These are phyloP conservation scores for Caryopteris hybrid DNA, from an alignment of 305 asterid genomes.

Conservation along the genomic window DNA sequence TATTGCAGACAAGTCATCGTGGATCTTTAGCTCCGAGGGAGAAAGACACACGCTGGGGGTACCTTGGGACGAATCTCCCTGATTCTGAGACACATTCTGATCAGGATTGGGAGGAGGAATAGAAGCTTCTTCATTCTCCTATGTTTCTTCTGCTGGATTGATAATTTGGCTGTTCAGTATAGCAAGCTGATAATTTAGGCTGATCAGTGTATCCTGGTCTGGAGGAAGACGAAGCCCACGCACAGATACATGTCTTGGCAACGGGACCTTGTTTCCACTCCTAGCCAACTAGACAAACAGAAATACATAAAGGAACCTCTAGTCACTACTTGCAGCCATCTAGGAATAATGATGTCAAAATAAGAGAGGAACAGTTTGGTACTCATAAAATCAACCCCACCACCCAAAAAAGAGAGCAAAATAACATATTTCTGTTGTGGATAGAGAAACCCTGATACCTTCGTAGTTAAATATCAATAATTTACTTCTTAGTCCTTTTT, in stretches of 20 bases:
- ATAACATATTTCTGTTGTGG: too few relatives aligned
- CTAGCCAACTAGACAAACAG: constrained; percentile 84
- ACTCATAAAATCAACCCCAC: too few relatives aligned
- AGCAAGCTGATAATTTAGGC: constrained; percentile 83
- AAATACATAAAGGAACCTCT: too few relatives aligned
- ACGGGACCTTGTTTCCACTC: constrained; percentile 69
- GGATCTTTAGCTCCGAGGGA: constrained; percentile 54
- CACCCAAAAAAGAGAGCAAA: too few relatives aligned
- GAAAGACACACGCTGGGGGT: constrained; percentile 62
- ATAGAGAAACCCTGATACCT: too few relatives aligned
- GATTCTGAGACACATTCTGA: constrained; percentile 40
- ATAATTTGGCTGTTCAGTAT: constrained; percentile 45
- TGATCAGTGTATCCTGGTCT: constrained; percentile 65
- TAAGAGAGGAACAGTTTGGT: too few relatives aligned
- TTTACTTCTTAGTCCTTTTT: too few relatives aligned
- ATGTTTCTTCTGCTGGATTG: constrained; percentile 70
- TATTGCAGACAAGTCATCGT: constrained; percentile 20
- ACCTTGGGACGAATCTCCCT: constrained; percentile 43
- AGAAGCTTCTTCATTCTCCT: constrained; percentile 60
- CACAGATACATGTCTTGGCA: constrained; percentile 59
- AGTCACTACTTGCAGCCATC: too few relatives aligned
- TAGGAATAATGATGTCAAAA: too few relatives aligned
- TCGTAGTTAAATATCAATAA: too few relatives aligned
- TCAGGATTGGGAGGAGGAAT: constrained; percentile 28
- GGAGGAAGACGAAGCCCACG: constrained; percentile 75